These are phyloP conservation scores for Trametes sp. DNA, from an alignment of 1,284 basidiomycete genomes.

Conservation along the genomic window DNA sequence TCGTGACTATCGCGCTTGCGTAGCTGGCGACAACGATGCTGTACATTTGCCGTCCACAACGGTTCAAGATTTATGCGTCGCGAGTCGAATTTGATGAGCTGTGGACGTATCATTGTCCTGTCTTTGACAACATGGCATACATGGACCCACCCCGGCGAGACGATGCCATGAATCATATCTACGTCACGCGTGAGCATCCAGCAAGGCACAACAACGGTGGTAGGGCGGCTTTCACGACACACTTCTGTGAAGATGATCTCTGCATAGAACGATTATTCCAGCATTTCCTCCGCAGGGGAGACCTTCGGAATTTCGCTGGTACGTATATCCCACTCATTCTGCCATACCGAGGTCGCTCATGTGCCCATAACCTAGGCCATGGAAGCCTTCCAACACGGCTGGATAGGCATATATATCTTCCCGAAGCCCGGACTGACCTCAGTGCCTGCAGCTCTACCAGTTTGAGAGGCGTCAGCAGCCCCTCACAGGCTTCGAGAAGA, in stretches of 20 bases:
- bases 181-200: not conserved
- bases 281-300: not conserved
- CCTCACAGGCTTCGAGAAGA: slow-evolving; percentile 6
- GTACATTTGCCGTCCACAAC: too few species aligned
- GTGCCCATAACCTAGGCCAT: not conserved
- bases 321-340: slow-evolving; percentile 4
- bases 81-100: not conserved
- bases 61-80: too few species aligned
- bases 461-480: slow-evolving; percentile 1
- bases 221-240: not conserved
- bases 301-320: slow-evolving; percentile 3
- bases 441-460: not conserved
- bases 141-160: not conserved
- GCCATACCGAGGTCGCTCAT: not conserved
- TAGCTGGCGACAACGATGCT: slow-evolving; percentile 89
- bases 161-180: not conserved
- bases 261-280: not conserved
- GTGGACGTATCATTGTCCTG: not conserved
- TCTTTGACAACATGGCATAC: not conserved
- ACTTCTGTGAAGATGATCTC: not conserved
- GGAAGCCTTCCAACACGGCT: not conserved
- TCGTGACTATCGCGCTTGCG: slow-evolving; percentile 73
- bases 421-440: not conserved
- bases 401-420: not conserved
- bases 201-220: not conserved